phyloP scores from a whole-genome alignment of 768 basidiomycete genomes.

The Suillus brevipes region DNA sequence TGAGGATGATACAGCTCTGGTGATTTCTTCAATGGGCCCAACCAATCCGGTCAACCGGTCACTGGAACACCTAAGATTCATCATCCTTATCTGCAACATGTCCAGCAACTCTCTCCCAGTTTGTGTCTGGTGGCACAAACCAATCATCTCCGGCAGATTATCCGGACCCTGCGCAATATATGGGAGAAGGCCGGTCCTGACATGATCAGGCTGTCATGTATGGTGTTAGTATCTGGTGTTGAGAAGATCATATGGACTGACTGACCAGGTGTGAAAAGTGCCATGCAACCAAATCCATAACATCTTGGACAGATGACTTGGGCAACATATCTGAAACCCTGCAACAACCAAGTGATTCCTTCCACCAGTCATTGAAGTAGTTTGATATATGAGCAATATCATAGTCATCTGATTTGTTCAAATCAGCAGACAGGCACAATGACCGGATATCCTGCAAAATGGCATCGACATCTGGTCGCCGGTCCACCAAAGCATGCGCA shows the following conservation, averaged over 20 bases:
- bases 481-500: background rate
- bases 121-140: background rate
- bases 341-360: background rate
- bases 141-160: background rate
- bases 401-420: background rate
- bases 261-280: background rate
- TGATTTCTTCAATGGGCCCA: background rate
- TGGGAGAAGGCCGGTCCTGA: background rate
- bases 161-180: background rate
- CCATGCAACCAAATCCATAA: background rate
- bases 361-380: constrained; percentile 3
- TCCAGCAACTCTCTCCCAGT: background rate
- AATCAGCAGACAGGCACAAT: background rate
- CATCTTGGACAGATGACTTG: background rate
- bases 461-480: background rate
- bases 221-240: background rate
- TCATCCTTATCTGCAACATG: background rate
- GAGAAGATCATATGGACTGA: background rate
- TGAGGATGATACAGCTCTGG: background rate
- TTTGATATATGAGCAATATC: background rate
- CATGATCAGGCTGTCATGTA: background rate
- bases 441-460: background rate
- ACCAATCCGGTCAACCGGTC: background rate
- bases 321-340: background rate
- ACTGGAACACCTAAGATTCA: background rate